Conservation (phyloP, 305 asterid genomes). For the Nicotiana rustica region DNA sequence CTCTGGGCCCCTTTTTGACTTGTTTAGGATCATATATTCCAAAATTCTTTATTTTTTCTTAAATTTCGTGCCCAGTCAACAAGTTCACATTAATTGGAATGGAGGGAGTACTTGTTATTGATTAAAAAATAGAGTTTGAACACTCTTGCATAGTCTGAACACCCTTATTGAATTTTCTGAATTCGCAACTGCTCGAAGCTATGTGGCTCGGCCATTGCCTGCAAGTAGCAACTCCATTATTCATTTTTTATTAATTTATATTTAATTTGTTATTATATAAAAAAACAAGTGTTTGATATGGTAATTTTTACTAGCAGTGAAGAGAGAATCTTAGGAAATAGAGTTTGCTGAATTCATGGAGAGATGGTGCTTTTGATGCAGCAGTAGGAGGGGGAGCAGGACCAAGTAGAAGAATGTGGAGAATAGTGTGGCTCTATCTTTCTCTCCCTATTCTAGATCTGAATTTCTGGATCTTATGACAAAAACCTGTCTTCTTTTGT, state of each 20-base stretch:
- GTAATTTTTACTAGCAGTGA: not conserved
- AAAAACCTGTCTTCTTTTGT: constrained; percentile 20
- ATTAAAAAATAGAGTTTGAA: too few species aligned
- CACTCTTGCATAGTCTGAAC: too few species aligned
- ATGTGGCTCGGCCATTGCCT: not conserved
- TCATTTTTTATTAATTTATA: not conserved
- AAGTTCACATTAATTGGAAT: too few species aligned
- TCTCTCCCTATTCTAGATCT: constrained; percentile 29
- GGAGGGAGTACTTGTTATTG: too few species aligned
- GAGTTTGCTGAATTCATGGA: constrained; percentile 41
- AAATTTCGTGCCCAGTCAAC: too few species aligned
- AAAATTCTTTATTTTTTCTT: too few species aligned
- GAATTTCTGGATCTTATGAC: constrained; percentile 32
- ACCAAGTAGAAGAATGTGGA: constrained; percentile 11
- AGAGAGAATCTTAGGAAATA: constrained; percentile 35
- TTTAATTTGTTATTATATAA: not conserved
- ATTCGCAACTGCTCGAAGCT: too few species aligned
- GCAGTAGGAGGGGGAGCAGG: not conserved
- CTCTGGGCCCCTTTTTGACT: too few species aligned
- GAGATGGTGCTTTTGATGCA: constrained; percentile 14
- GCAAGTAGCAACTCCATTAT: not conserved
- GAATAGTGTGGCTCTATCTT: not conserved
- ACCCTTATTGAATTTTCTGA: too few species aligned
- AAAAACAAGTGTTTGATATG: not conserved
- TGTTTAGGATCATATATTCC: too few species aligned